Evolutionary conservation across 1,284 basidiomycete genomes (phyloP).

Genomic region (Crepidotus sp.): DNA sequence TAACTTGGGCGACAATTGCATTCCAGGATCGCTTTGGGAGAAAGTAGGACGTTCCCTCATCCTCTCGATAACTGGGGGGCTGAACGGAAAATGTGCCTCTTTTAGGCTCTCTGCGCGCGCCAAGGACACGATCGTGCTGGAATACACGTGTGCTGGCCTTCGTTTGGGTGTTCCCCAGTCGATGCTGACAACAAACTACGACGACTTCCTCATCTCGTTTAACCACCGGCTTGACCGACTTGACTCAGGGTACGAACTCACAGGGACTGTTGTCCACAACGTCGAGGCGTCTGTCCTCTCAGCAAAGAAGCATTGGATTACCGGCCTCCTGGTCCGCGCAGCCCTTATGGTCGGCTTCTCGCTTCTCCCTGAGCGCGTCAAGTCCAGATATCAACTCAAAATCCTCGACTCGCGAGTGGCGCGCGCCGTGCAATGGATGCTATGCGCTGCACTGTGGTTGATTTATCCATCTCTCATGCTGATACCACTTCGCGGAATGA

Average conservation of each 20-base stretch:
- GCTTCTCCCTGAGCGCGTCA: slow-evolving; percentile 13
- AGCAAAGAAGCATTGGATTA: slow-evolving; percentile 11
- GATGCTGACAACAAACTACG: slow-evolving; percentile 10
- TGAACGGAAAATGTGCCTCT: not conserved
- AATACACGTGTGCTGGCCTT: slow-evolving; percentile 15
- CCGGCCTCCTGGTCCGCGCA: slow-evolving; percentile 2
- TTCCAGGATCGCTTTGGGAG: slow-evolving; percentile 13
- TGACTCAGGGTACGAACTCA: slow-evolving; percentile 11
- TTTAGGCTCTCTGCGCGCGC: slow-evolving; percentile 10
- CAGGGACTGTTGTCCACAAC: slow-evolving; percentile 7
- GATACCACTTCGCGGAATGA: slow-evolving; percentile 15
- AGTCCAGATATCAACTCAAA: slow-evolving; percentile 8
- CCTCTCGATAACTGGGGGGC: not conserved
- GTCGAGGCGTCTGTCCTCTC: slow-evolving; percentile 11
- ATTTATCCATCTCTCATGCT: slow-evolving; percentile 11
- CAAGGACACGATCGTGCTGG: slow-evolving; percentile 13
- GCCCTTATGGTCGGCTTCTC: slow-evolving; percentile 12
- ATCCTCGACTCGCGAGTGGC: slow-evolving; percentile 6
- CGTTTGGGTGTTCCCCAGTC: slow-evolving; percentile 12
- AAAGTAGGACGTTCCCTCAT: not conserved
- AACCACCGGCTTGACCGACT: slow-evolving; percentile 12
- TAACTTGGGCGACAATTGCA: slow-evolving; percentile 13
- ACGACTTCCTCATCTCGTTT: slow-evolving; percentile 11
- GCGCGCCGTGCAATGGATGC: slow-evolving; percentile 6
- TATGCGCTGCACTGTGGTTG: slow-evolving; percentile 9